These are phyloP conservation scores for Pyrenopolyporus hunteri DNA, from an alignment of 495 filamentous ascomycete species.

Conservation along the genomic window DNA sequence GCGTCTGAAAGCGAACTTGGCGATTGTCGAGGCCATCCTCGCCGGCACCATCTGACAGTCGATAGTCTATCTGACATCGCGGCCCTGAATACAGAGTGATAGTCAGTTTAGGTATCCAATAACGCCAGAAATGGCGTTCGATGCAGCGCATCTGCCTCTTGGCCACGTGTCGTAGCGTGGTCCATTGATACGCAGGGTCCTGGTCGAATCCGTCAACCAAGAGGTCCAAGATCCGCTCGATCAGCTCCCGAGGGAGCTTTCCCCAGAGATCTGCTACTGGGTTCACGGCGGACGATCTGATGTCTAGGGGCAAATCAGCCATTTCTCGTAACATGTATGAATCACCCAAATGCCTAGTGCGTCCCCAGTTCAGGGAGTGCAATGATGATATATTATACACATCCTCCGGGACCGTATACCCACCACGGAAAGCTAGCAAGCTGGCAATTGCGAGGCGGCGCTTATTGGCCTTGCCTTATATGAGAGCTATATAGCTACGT, in stretches of 20 bases:
- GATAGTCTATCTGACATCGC: conserved; percentile 34
- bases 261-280: conserved; percentile 25
- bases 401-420: neutral
- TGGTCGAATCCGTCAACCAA: conserved; percentile 27
- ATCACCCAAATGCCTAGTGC: conserved; percentile 1
- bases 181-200: conserved; percentile 37
- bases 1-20: conserved; percentile 22
- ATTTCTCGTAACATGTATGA: neutral
- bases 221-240: conserved; percentile 33
- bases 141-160: conserved; percentile 28
- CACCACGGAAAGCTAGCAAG: conserved; percentile 11
- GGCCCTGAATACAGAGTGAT: conserved; percentile 32
- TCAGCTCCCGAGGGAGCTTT: conserved; percentile 28
- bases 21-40: neutral
- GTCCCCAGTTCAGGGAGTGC: neutral
- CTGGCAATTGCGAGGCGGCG: neutral
- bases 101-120: conserved; percentile 29
- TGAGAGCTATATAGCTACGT: conserved; percentile 15
- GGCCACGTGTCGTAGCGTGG: conserved; percentile 22
- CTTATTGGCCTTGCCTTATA: conserved; percentile 19
- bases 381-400: conserved; percentile 21
- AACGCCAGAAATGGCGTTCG: conserved; percentile 24
- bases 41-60: neutral
- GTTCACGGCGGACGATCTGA: conserved; percentile 17
- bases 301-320: conserved; percentile 6